Evolutionary conservation across 768 basidiomycete species (phyloP), one percentile per base, ranked within the genome.

Genomic region (Lactarius tabidus): DNA sequence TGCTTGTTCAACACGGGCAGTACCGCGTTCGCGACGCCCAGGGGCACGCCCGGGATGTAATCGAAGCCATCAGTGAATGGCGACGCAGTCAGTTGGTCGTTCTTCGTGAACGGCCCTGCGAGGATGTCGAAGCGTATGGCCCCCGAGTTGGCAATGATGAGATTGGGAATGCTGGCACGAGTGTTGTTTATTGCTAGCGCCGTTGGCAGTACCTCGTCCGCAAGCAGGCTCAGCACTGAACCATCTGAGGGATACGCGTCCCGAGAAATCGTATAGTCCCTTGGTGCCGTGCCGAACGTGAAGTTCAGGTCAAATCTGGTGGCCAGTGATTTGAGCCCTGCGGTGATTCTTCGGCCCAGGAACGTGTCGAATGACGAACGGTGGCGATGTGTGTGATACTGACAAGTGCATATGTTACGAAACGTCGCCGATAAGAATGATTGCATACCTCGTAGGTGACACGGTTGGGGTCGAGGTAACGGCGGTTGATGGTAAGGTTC

Each of bases 381-480:
- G n/a, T 77, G 80, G 33, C 66, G 75, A 14, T 77, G 74, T 0
- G 90, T 84, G 71, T 95, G 93, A 73, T 83, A 95, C 84, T 89
- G 9, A 23, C 14, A 18, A 9, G 23, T 6, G n/a, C n/a, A 31
- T n/a, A 4, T 4, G 29, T 26, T 18, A 23, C 17, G 6, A 41
- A n/a, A 52, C 6, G 18, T 28, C 33, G 2, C 39, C 57, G 14
- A 7, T 28, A n/a, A 33, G 12, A 41, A 14, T 23, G 2, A 23
- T 26, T 20, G 2, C 72, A 23, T 70, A 89, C 84, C 76, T 92
- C 83, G 63, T 85, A 91, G 15, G 87, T 88, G 33, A 88, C 84
- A 31, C 88, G 84, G 72, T 93, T 93, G 48, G 89, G 83, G 70
- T 93, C 91, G 17, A 94, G 77, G 72, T 94, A 93, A 35, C 91